Evolutionary conservation across 345 rosid species (phyloP), one percentile per base, ranked within the genome.

Genomic region (Brassica incana): DNA sequence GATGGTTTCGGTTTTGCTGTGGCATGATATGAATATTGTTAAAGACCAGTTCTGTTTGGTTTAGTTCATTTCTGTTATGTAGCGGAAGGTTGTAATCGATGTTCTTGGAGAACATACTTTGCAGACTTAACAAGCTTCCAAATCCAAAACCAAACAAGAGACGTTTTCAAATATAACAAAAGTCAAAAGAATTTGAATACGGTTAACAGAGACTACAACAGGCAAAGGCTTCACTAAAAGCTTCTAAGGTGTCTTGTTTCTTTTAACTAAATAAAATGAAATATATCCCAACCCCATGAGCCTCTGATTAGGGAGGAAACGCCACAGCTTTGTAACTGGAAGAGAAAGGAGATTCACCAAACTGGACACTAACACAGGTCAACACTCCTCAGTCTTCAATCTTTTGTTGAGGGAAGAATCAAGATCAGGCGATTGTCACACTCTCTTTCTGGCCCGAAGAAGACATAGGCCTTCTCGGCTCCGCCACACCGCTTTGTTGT

Each of bases 391-490:
- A 68, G 50, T 79, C 80, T 3, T 77, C 75, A 68, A 36, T 79
- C 75, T 62, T 74, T 79, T 29, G 71, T 29, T 9, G 60, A 62
- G 14, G 66, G n/a, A 10, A 62, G 78, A 40, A 8, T 79, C 82
- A 6, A 27, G 75, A 69, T 74, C 71, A 69, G 78, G 60, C 14
- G 61, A 68, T 16, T 16, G 33, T 14, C 66, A 52, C 71, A 54
- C 27, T 71, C 69, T 95, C 99, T 82, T 85, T 91, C 77, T 84
- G 97, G 72, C 80, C 69, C 5, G 65, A 78, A 27, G 85, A 75
- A 54, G 91, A 83, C 71, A 80, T 81, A 12, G 52, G 85, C 69
- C 86, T 88, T 84, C 91, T 88, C 80, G 78, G 78, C 78, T 85
- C 86, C 65, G 73, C 32, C 6, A 79, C 89, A 14, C 83, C 86